These are phyloP conservation scores for Thozetella sp. DNA, from an alignment of 495 filamentous ascomycete species.

Conservation along the genomic window DNA sequence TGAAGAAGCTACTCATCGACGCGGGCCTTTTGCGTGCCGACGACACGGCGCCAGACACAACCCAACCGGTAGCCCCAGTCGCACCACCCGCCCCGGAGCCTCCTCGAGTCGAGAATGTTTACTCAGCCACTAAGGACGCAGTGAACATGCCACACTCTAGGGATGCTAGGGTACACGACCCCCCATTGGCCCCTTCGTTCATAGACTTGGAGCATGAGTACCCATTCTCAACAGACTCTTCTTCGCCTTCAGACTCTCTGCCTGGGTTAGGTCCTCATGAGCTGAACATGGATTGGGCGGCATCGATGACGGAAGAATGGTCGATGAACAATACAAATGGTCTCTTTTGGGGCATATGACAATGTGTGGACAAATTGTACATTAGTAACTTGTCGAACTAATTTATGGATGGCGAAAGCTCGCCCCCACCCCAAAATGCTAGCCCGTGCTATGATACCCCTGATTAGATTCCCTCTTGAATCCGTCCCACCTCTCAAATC, in stretches of 20 bases:
- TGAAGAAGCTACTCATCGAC: neutral
- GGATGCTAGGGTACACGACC: neutral
- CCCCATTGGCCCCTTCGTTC: neutral
- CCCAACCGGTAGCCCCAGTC: neutral
- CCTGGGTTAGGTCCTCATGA: neutral
- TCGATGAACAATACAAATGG: neutral
- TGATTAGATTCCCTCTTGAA: neutral
- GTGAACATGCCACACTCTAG: neutral
- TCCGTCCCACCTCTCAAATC: slow-evolving; percentile 37
- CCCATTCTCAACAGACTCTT: neutral
- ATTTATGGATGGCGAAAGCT: no score
- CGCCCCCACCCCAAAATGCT: neutral
- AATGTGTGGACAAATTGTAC: no score
- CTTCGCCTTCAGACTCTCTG: neutral
- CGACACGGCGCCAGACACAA: neutral
- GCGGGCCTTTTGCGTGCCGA: neutral
- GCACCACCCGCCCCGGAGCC: neutral
- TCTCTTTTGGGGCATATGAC: neutral
- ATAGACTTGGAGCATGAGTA: neutral
- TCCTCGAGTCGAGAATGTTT: neutral
- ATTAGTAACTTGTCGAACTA: no score
- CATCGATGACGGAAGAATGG: neutral
- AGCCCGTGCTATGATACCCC: neutral
- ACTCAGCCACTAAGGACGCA: neutral
- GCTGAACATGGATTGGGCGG: neutral